Conservation (phyloP, 2,329 filamentous ascomycete species). For the Calonectria henricotiae region DNA sequence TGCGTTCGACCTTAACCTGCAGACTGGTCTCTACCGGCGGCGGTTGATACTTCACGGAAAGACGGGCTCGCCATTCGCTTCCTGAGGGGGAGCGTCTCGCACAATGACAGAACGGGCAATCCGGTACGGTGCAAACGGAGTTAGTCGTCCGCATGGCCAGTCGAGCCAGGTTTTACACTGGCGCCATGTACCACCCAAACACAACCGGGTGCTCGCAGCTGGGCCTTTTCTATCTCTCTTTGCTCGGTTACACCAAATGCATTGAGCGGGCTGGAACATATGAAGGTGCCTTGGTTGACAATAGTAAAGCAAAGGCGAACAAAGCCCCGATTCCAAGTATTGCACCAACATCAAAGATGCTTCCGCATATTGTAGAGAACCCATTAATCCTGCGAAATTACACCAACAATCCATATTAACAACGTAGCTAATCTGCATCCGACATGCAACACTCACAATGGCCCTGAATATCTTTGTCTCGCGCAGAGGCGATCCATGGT, state of each 20-base stretch:
- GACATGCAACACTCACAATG: conserved; percentile 38
- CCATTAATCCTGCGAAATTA: background rate
- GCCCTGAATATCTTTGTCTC: conserved; percentile 44
- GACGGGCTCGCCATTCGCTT: conserved; percentile 18
- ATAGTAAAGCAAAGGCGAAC: background rate
- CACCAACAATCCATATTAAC: background rate
- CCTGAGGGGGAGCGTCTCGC: conserved; percentile 26
- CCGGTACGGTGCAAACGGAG: conserved; percentile 26
- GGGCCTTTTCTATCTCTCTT: background rate
- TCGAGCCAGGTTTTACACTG: conserved; percentile 38
- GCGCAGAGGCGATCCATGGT: conserved; percentile 45
- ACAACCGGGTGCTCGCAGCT: conserved; percentile 27
- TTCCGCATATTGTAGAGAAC: background rate
- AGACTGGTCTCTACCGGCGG: conserved; percentile 1
- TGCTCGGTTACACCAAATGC: background rate
- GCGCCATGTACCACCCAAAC: conserved; percentile 46
- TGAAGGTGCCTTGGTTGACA: background rate
- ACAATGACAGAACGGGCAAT: conserved; percentile 27
- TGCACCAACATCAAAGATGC: background rate
- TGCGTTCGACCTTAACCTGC: background rate
- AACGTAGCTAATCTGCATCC: conserved; percentile 12
- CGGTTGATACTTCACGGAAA: conserved; percentile 21
- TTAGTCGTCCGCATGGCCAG: conserved; percentile 26
- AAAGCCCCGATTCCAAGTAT: background rate
- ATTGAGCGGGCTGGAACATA: background rate